Percentiles rank a stretch among this genome's conserved stretches.
Conservation (phyloP, 75 land plant species). For the Cunninghamia lanceolata region DNA sequence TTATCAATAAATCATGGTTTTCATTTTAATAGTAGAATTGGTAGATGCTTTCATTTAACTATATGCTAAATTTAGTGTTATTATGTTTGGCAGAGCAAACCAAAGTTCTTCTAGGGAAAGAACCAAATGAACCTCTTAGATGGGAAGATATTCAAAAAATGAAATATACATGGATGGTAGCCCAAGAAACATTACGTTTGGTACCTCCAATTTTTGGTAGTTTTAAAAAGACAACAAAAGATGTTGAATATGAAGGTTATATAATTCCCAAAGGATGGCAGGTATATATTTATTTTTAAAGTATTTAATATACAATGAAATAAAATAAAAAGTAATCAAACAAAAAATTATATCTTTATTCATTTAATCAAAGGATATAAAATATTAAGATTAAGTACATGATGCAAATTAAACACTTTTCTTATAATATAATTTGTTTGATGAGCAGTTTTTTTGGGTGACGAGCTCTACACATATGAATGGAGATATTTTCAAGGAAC, state of each 20-base stretch:
- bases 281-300: constrained; percentile 7
- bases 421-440: too few species aligned
- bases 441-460: constrained; percentile 37
- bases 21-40: too few species aligned
- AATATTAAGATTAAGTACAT: too few species aligned
- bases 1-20: too few species aligned
- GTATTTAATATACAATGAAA: too few species aligned
- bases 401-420: too few species aligned
- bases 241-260: constrained; percentile 45
- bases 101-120: constrained; percentile 20
- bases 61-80: too few species aligned
- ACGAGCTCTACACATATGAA: constrained; percentile 39
- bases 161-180: constrained; percentile 60
- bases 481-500: constrained; percentile 40
- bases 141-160: constrained; percentile 44
- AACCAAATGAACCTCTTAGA: constrained; percentile 14
- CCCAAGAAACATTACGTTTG: constrained; percentile 41
- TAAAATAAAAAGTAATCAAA: too few species aligned
- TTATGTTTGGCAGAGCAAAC: constrained; percentile 27
- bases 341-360: too few species aligned
- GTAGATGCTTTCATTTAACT: too few species aligned
- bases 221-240: constrained; percentile 36
- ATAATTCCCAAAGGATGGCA: constrained; percentile 68
- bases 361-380: too few species aligned
- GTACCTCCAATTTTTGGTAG: constrained; percentile 32